Evolutionary conservation across 2,329 filamentous ascomycete genomes (phyloP), one percentile per base, ranked within the genome.

Genomic region (Botrytis elliptica): DNA sequence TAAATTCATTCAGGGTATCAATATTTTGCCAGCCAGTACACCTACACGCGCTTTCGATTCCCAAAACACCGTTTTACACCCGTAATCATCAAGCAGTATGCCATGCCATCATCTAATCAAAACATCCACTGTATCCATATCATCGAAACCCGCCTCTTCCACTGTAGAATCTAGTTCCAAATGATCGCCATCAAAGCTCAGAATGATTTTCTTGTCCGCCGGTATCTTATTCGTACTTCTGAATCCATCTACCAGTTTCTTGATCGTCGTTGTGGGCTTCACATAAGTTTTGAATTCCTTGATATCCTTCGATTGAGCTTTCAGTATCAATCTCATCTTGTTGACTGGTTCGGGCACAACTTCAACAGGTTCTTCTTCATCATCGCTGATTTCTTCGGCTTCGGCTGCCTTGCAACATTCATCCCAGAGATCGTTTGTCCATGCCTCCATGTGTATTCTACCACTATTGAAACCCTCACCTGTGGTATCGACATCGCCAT

Each of bases 71-170:
- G 22, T 16, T 6, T 18, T 16, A 18, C 14, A 44, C 18, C 38
- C 29, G 8, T 40, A 42, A 16, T 8, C 18, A 22, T 29, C 40
- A 33, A 44, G 18, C 36, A 29, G 40, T 9, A 63, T 22, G 18
- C 25, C 29, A 66, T 14, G 29, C 10, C 33, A 73, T 76, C 70
- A 81, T 64, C 74, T 70, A 33, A 81, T 75, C 73, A 81, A 78
- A 36, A 96, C 92, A 81, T 97, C 93, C 49, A 97, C 84, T 42
- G 87, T 86, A 80, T 95, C 93, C 84, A 90, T 86, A 78, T 97
- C 92, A 64, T 89, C 89, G 59, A 97, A 88, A 29, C 94, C 93
- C 3, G 90, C 87, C 52, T 92, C 89, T 63, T 85, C 85, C 64
- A 96, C 85, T 2, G 86, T 88, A 44, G 84, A 83, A 1, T 89